These are phyloP conservation scores for Carex kokanica DNA, from an alignment of 176 grass and related monocot species.

Conservation along the genomic window DNA sequence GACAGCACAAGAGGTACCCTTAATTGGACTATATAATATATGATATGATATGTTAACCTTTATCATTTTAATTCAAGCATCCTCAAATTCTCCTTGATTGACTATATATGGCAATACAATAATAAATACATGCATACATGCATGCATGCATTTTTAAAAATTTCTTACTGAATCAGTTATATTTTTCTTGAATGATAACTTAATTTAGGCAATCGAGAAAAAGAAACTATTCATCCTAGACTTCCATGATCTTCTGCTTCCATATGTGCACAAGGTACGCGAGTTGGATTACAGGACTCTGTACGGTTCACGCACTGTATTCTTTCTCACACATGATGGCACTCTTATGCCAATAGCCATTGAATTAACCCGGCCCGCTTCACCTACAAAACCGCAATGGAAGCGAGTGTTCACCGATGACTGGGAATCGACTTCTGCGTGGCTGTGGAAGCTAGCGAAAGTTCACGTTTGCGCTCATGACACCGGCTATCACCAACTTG, in stretches of 20 bases:
- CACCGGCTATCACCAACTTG: slow-evolving; percentile 57
- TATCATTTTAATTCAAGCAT: neutral
- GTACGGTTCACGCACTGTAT: slow-evolving; percentile 62
- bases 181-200: neutral
- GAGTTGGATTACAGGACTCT: slow-evolving; percentile 36
- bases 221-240: slow-evolving; percentile 71
- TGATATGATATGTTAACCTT: neutral
- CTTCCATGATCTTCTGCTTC: slow-evolving; percentile 67
- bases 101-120: too few species aligned
- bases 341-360: slow-evolving; percentile 60
- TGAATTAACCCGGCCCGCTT: slow-evolving; percentile 47
- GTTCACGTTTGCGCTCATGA: slow-evolving; percentile 54
- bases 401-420: slow-evolving; percentile 43
- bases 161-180: too few species aligned
- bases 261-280: slow-evolving; percentile 49
- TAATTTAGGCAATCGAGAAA: slow-evolving; percentile 39
- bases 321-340: slow-evolving; percentile 41
- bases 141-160: too few species aligned
- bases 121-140: too few species aligned
- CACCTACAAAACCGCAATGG: slow-evolving; percentile 27
- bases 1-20: slow-evolving; percentile 40
- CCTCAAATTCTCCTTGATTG: neutral
- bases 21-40: too few species aligned
- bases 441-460: slow-evolving; percentile 80
- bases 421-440: slow-evolving; percentile 28